Percentiles rank a stretch among this genome's conserved stretches.
phyloP scores from a whole-genome alignment of 441 rosid genomes.

The Pelargonium australe region DNA sequence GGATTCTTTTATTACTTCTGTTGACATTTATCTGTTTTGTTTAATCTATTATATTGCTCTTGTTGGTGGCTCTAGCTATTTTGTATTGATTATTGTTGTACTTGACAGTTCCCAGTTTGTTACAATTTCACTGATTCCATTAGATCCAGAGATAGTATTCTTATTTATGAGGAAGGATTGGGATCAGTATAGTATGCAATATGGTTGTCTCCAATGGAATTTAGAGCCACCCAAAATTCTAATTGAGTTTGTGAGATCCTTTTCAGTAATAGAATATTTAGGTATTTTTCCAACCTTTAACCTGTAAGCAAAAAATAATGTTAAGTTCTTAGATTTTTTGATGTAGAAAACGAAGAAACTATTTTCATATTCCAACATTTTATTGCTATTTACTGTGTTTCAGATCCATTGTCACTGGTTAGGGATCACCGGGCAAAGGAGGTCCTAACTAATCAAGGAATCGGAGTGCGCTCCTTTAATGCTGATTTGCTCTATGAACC shows the following conservation, averaged over 20 bases:
- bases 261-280: too few species aligned
- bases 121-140: too few species aligned
- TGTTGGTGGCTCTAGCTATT: too few species aligned
- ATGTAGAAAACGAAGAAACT: background rate
- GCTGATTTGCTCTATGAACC: conserved; percentile 98
- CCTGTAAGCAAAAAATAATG: conserved; percentile 5
- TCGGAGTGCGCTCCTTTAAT: conserved; percentile 71
- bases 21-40: background rate
- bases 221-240: background rate
- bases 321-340: conserved; percentile 11
- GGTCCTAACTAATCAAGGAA: conserved; percentile 58
- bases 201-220: background rate
- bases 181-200: background rate
- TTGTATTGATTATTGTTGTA: background rate
- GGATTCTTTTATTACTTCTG: conserved; percentile 3
- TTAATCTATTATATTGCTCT: too few species aligned
- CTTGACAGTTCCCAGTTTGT: background rate
- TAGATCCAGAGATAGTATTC: background rate
- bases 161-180: background rate
- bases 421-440: conserved; percentile 92
- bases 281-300: too few species aligned
- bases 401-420: conserved; percentile 88
- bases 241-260: too few species aligned
- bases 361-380: conserved; percentile 9
- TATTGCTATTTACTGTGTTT: conserved; percentile 27